These are phyloP conservation scores for Pichia sp. DNA, from an alignment of 1,139 yeast species.

Conservation along the genomic window DNA sequence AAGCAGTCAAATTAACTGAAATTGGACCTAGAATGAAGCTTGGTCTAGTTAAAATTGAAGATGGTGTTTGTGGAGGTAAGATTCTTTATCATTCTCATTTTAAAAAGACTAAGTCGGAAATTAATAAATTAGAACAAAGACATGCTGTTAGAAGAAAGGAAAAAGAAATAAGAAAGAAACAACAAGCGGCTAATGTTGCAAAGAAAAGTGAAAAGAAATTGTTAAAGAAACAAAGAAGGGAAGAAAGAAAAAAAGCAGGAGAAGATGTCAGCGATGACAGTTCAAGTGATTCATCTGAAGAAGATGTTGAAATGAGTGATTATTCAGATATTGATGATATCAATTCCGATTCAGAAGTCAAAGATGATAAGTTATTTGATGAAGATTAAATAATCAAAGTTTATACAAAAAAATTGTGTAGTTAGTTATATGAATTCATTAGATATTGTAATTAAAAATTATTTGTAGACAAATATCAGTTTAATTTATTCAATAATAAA, in stretches of 20 bases:
- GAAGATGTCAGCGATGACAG: conserved; percentile 27
- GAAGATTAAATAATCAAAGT: conserved; percentile 6
- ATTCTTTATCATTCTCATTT: conserved; percentile 75
- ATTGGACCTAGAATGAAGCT: conserved; percentile 87
- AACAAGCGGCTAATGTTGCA: conserved; percentile 73
- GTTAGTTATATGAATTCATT: not conserved
- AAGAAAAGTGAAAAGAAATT: conserved; percentile 70
- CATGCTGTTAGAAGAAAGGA: conserved; percentile 59
- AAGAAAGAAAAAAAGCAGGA: conserved; percentile 46
- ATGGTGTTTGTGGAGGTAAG: conserved; percentile 82
- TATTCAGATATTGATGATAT: conserved; percentile 11
- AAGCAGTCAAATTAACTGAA: conserved; percentile 89
- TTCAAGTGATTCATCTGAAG: conserved; percentile 24
- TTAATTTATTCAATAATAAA: too few species aligned
- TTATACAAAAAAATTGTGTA: too few species aligned
- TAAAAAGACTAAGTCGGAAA: conserved; percentile 56
- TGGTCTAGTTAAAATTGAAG: conserved; percentile 80
- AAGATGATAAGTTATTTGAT: conserved; percentile 19
- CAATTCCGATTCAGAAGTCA: conserved; percentile 13
- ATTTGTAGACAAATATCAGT: too few species aligned
- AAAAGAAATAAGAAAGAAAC: conserved; percentile 67
- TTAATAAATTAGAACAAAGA: conserved; percentile 54
- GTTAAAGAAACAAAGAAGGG: conserved; percentile 67
- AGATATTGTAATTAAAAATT: too few species aligned
- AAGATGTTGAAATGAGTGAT: conserved; percentile 17